Base-by-base conservation (phyloP, 139 green algal genomes). In the Zygnema circumcarinatum region DNA sequence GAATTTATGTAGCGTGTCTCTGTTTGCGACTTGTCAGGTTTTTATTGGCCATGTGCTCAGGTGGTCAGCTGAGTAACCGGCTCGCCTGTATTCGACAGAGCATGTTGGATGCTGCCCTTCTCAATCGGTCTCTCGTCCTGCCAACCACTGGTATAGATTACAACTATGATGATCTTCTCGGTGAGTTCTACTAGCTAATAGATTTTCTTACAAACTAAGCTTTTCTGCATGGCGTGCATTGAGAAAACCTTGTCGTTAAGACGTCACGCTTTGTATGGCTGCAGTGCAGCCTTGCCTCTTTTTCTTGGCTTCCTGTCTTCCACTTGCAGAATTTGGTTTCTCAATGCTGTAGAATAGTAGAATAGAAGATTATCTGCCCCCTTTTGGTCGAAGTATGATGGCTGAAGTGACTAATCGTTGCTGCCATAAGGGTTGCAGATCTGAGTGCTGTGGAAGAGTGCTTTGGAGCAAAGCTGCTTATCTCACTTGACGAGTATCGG, bases 61-160 rank as follows among this genome's bases (percentile, higher is more conserved):
- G 21, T 0, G 84, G 84, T 29, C 84, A 79, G 79, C 32, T 89
- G 29, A 89, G 84, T 36, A 87, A 89, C 76, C 73, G 84, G 21
- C 35, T 89, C 1, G 40, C 53, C n/a, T 89, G 84, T 62, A 76
- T 89, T 29, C 42, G 75, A 38, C 75, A 89, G 74, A 53, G 80
- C 79, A 88, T 89, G 38, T 36, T 89, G 47, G 84, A 84, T 47
- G 84, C 84, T 41, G 84, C 84, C n/a, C 53, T 89, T 2, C 84
- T 89, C 21, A 89, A 89, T 42, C 84, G 84, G 54, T 83, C 84
- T 3, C 76, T 89, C 79, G 74, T 89, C 16, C 36, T 89, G 21
- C 76, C 84, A 21, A 76, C 81, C 29, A 32, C 47, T 1, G 62
- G 35, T 1, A 32, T 82, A 39, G 81, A 87, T 52, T 87, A 87